phyloP scores from a whole-genome alignment of 73 alveolate species.

The Uronychia binucleata region DNA sequence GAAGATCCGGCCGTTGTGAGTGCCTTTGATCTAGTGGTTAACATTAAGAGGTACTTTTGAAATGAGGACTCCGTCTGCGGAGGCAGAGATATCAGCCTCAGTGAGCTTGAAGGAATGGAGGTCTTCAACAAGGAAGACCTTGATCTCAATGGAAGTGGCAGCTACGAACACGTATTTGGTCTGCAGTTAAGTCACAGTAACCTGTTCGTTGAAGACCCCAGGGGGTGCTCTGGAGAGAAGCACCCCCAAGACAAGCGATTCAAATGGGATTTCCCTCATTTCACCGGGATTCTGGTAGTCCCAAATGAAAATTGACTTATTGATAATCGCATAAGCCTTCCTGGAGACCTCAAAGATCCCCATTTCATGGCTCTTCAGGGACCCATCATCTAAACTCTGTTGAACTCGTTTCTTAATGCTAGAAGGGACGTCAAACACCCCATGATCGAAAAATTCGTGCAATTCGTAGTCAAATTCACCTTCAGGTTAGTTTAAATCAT shows the following conservation, averaged over 20 bases:
- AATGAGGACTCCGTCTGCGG: background rate
- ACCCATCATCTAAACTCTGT: background rate
- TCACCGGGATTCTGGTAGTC: background rate
- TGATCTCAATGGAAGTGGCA: background rate
- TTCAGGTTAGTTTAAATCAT: too few relatives aligned
- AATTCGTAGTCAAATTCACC: background rate
- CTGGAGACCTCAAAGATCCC: background rate
- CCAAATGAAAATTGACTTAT: background rate
- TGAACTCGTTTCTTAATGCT: background rate
- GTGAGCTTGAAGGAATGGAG: background rate
- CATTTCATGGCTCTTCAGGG: background rate
- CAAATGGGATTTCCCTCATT: background rate
- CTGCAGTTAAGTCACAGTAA: background rate
- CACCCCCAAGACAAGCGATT: background rate
- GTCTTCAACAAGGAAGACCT: background rate
- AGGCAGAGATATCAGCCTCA: background rate
- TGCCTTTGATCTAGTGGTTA: background rate
- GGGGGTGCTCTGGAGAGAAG: background rate
- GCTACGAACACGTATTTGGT: background rate
- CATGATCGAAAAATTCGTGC: background rate
- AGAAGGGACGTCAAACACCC: background rate
- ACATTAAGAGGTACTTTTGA: background rate
- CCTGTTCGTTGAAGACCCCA: background rate
- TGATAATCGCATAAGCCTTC: background rate
- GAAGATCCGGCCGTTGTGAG: background rate